These are phyloP conservation scores for Ormosia emarginata DNA, from an alignment of 306 rosid genomes.

Conservation along the genomic window DNA sequence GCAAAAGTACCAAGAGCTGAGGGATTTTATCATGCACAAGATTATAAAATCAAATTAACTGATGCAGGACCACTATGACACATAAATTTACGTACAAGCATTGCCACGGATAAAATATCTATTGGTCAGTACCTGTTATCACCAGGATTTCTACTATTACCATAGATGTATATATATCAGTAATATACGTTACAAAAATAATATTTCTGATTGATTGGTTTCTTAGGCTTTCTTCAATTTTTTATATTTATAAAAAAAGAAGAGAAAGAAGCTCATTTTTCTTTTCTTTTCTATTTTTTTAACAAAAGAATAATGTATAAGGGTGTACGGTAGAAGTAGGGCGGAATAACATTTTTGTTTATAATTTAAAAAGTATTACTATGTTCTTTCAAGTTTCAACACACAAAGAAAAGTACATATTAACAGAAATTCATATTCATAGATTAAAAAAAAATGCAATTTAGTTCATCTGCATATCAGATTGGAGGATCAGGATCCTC, in stretches of 20 bases:
- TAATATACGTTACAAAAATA: neutral
- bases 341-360: too few species aligned
- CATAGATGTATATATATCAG: neutral
- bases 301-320: too few species aligned
- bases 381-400: neutral
- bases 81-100: neutral
- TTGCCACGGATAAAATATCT: neutral
- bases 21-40: slow-evolving; percentile 19
- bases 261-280: neutral
- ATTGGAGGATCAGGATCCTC: neutral
- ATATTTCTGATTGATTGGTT: neutral
- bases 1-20: slow-evolving; percentile 16
- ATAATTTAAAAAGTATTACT: neutral
- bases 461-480: neutral
- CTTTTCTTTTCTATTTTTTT: too few species aligned
- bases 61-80: slow-evolving; percentile 26
- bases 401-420: neutral
- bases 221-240: neutral
- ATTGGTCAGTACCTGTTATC: neutral
- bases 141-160: neutral
- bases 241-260: neutral
- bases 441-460: neutral
- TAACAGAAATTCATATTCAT: neutral
- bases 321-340: neutral
- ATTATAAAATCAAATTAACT: slow-evolving; percentile 1